Evolutionary conservation across 2,329 filamentous ascomycete species (phyloP).

Genomic region (Ophiostoma novo-ulmi): DNA sequence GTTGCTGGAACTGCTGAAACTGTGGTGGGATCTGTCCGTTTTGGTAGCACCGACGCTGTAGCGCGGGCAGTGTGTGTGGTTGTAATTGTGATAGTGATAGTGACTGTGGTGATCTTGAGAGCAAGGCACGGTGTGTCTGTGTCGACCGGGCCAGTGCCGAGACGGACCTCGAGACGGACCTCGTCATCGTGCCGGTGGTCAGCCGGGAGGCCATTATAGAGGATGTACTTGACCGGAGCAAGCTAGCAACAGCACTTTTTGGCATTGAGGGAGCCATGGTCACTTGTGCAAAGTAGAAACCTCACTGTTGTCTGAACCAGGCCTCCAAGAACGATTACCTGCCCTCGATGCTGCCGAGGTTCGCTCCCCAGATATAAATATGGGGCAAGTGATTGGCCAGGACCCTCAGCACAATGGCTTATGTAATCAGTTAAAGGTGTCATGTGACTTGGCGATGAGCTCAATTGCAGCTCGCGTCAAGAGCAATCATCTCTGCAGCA

Average conservation of each 20-base stretch:
- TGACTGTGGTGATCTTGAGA: not conserved
- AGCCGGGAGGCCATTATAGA: not conserved
- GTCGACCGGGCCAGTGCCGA: not conserved
- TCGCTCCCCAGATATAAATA: constrained; percentile 10
- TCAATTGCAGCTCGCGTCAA: not conserved
- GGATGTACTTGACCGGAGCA: not conserved
- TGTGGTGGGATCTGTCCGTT: not conserved
- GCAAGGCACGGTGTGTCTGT: not conserved
- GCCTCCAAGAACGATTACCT: not conserved
- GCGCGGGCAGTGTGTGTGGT: not conserved
- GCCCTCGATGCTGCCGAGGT: constrained; percentile 2
- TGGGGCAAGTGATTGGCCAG: not conserved
- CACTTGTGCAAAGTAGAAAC: no score
- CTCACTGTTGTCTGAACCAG: not conserved
- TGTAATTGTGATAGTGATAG: not conserved
- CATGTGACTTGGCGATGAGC: constrained; percentile 9
- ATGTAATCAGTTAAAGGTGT: not conserved
- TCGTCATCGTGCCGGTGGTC: not conserved
- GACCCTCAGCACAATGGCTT: not conserved
- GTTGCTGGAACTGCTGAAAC: not conserved
- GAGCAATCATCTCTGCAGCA: not conserved
- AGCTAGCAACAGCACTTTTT: not conserved
- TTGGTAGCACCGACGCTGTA: not conserved
- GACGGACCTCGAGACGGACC: not conserved
- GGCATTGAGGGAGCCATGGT: not conserved